These are phyloP conservation scores for Spongospora subterranea DNA, from an alignment of 208 protist genomes.

Conservation along the genomic window DNA sequence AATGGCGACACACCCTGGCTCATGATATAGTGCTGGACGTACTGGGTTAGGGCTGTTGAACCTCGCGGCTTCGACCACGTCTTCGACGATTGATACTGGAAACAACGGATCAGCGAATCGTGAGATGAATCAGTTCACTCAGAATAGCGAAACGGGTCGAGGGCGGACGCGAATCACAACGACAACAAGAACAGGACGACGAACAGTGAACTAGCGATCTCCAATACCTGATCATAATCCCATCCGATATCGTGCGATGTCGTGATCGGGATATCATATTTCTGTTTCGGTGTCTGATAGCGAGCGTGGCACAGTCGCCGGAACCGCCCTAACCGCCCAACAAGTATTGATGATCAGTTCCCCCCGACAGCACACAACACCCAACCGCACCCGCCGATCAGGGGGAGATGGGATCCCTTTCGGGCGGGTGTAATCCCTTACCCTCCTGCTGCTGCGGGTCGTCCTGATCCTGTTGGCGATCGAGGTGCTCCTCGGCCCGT, in stretches of 20 bases:
- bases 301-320: background rate
- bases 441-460: background rate
- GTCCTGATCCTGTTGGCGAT: background rate
- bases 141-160: background rate
- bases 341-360: too few species aligned
- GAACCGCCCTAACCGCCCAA: background rate
- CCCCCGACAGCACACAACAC: too few species aligned
- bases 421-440: background rate
- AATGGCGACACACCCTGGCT: slow-evolving; percentile 49
- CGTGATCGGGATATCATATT: background rate
- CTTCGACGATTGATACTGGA: background rate
- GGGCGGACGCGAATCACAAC: background rate
- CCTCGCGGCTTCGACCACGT: background rate
- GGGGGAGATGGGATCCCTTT: background rate
- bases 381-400: too few species aligned
- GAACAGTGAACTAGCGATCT: too few species aligned
- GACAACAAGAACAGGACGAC: too few species aligned
- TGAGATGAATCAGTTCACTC: background rate
- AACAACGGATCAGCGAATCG: background rate
- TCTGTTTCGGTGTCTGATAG: background rate
- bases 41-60: slow-evolving; percentile 25
- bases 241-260: slow-evolving; percentile 43
- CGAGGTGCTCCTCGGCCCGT: background rate
- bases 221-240: too few species aligned
- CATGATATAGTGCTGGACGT: slow-evolving; percentile 21